Conservation (phyloP, 2,329 filamentous ascomycete genomes). For the Colletotrichum coccodes region DNA sequence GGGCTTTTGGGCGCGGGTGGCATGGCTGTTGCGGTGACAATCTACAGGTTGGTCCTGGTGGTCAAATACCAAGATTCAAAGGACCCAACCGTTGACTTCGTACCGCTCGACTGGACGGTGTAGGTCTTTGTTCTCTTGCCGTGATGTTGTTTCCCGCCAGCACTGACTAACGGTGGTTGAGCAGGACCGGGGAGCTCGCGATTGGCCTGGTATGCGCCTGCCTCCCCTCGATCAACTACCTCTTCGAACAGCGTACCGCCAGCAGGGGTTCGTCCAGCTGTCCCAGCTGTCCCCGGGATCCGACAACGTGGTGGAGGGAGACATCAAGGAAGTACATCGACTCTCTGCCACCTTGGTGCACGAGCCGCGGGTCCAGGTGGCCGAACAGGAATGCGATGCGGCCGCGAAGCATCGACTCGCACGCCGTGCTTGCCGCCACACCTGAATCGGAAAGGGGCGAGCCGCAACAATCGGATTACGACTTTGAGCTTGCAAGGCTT, state of each 20-base stretch:
- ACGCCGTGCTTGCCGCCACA: background rate
- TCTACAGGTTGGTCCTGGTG: conserved; percentile 39
- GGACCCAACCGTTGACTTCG: conserved; percentile 40
- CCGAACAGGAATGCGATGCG: background rate
- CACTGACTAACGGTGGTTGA: background rate
- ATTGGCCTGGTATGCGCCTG: conserved; percentile 35
- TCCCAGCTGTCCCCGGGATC: background rate
- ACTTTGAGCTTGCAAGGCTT: conserved; percentile 15
- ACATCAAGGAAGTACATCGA: background rate
- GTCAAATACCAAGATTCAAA: conserved; percentile 34
- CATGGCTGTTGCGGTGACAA: conserved; percentile 40
- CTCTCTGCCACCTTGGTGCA: conserved; percentile 6
- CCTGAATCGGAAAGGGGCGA: conserved; percentile 8
- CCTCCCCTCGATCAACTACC: conserved; percentile 34
- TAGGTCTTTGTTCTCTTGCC: conserved; percentile 3
- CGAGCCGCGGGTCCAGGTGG: background rate
- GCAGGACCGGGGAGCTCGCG: conserved; percentile 33
- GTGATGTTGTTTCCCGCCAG: background rate
- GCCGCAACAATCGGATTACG: conserved; percentile 12
- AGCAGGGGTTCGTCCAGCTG: background rate
- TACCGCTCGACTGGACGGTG: conserved; percentile 31
- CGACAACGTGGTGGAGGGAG: conserved; percentile 3
- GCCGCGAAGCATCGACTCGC: background rate
- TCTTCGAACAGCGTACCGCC: conserved; percentile 21
- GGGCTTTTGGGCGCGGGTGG: conserved; percentile 43